Conservation (phyloP, 768 basidiomycete genomes). For the Chlorophyllum brunneum region DNA sequence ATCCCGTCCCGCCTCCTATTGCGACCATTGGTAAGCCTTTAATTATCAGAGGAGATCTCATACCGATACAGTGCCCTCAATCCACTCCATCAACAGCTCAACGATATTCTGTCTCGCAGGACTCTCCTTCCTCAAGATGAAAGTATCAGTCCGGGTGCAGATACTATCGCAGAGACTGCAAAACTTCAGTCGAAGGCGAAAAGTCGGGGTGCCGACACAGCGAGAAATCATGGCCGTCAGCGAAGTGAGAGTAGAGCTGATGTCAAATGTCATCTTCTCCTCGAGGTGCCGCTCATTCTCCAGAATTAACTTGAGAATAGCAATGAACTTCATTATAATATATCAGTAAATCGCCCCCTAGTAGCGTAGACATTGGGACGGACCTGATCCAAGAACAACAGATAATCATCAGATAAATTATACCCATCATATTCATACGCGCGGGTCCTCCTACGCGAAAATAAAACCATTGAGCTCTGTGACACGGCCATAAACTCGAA, state of each 20-base stretch:
- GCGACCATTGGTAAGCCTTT: not conserved
- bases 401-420: slow-evolving; percentile 37
- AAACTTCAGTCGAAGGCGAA: slow-evolving; percentile 72
- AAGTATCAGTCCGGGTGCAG: slow-evolving; percentile 55
- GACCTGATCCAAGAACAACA: slow-evolving; percentile 75
- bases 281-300: slow-evolving; percentile 64
- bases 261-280: slow-evolving; percentile 58
- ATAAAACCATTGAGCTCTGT: slow-evolving; percentile 1
- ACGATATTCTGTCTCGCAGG: slow-evolving; percentile 65
- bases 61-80: slow-evolving; percentile 45
- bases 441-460: slow-evolving; percentile 7
- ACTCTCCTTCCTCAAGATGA: slow-evolving; percentile 66
- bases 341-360: not conserved
- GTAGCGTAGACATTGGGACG: not conserved
- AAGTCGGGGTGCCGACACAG: slow-evolving; percentile 47
- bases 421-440: slow-evolving; percentile 15
- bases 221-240: slow-evolving; percentile 66
- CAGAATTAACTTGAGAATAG: slow-evolving; percentile 73
- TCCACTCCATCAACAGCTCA: slow-evolving; percentile 80
- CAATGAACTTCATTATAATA: slow-evolving; percentile 50
- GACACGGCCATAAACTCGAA: not conserved
- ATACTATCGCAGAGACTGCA: slow-evolving; percentile 69
- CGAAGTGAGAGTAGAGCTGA: slow-evolving; percentile 54
- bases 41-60: slow-evolving; percentile 19
- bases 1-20: slow-evolving; percentile 19